Evolutionary conservation across 23 red algal species (phyloP).

Genomic region (Gracilaria vermiculophylla): DNA sequence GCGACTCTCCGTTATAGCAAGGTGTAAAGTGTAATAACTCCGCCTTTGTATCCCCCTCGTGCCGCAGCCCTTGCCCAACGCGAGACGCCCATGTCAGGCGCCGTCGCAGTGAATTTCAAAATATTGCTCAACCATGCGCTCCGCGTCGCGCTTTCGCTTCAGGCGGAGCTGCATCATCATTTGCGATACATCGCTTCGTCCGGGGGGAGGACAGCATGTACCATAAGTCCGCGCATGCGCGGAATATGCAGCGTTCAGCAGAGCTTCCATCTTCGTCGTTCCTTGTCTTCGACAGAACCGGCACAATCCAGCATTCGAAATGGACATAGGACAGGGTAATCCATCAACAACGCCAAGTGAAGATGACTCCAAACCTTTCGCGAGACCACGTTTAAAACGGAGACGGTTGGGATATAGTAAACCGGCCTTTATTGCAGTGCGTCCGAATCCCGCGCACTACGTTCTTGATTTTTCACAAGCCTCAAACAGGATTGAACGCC

Average conservation of each 20-base stretch:
- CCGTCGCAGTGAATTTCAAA: no score
- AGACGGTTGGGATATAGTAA: neutral
- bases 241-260: neutral
- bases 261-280: neutral
- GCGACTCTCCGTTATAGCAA: no score
- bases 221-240: neutral
- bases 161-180: no score
- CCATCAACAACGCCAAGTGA: neutral
- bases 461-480: constrained; percentile 6
- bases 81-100: no score
- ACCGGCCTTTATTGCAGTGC: constrained; percentile 36
- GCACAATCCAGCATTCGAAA: neutral
- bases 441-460: constrained; percentile 52
- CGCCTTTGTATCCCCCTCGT: no score
- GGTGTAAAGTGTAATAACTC: no score
- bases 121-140: no score
- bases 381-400: constrained; percentile 5
- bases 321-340: constrained; percentile 18
- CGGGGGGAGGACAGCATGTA: neutral
- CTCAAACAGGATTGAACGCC: constrained; percentile 8
- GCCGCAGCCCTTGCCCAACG: no score
- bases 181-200: neutral
- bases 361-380: constrained; percentile 7
- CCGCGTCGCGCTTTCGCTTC: no score
- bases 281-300: neutral